Evolutionary conservation across 345 rosid species (phyloP).

Genomic region (Iberis pinnata): DNA sequence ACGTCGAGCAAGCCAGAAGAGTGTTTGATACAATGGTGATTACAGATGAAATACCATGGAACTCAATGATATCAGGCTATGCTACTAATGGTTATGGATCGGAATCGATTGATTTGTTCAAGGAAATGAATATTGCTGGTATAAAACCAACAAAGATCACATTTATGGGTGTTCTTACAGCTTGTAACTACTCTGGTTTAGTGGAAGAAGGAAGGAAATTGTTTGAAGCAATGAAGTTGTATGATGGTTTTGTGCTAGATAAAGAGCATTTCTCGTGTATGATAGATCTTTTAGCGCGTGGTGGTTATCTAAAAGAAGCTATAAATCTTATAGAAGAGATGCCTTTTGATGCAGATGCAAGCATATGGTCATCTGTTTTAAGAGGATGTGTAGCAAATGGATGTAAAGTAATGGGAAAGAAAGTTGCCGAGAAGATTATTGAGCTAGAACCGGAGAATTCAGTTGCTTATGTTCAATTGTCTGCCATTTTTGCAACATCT

Average conservation of each 20-base stretch:
- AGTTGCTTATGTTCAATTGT: conserved; percentile 65
- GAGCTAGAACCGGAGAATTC: conserved; percentile 76
- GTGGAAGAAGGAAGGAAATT: conserved; percentile 61
- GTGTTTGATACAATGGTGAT: conserved; percentile 49
- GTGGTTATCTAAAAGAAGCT: conserved; percentile 65
- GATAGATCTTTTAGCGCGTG: conserved; percentile 75
- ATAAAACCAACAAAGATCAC: conserved; percentile 48
- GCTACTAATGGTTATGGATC: conserved; percentile 72
- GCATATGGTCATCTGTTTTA: conserved; percentile 66
- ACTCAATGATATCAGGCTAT: conserved; percentile 79
- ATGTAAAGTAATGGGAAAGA: conserved; percentile 52
- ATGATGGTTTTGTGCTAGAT: conserved; percentile 50
- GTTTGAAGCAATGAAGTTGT: conserved; percentile 53
- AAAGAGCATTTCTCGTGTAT: conserved; percentile 73
- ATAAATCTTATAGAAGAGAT: conserved; percentile 45
- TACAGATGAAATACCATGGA: conserved; percentile 68
- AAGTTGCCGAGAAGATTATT: conserved; percentile 56
- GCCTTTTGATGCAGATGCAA: conserved; percentile 56
- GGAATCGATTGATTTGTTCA: conserved; percentile 53
- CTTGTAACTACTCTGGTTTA: conserved; percentile 64
- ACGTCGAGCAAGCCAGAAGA: conserved; percentile 45
- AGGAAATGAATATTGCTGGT: conserved; percentile 57
- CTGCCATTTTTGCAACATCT: conserved; percentile 52
- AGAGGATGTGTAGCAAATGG: conserved; percentile 77
- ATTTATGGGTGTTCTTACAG: conserved; percentile 56